Evolutionary conservation across 306 rosid genomes (phyloP), one percentile per base, ranked within the genome.

Genomic region (Oemleria cerasiformis): DNA sequence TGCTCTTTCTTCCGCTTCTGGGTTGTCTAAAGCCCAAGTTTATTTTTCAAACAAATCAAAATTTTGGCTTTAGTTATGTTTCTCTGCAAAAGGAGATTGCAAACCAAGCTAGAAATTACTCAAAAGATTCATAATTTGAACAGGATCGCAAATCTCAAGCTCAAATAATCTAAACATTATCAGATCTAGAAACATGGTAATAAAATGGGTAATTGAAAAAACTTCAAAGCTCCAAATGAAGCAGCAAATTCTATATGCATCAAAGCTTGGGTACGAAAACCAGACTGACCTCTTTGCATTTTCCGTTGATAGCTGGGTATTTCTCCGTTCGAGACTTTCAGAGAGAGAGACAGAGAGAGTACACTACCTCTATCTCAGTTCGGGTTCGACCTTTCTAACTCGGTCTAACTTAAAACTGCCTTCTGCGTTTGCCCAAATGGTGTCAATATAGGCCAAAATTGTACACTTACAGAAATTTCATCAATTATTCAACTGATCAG

Each of bases 41-140:
- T 42, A 42, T 40, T 23, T 25, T 13, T 38, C 73, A 68, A n/a
- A 51, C 20, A 67, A 40, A 38, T 7, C 13, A 13, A 38, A 36
- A 2, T 1, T 69, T 21, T 49, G 10, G 25, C 58, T 49, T 7
- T 0, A 36, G 38, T 21, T 17, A 56, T 15, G 16, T 56, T 55
- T 10, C 23, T 70, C 74, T 70, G 74, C 74, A 70, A 41, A 65
- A 41, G 17, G 41, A 55, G 40, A 42, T 55, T 58, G 23, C 64
- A 40, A 7, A 41, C 23, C 9, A 42, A n/a, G 53, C 65, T 9
- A 42, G 64, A 2, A 44, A 8, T 56, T 9, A 70, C 59, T 23
- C 20, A 56, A 70, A 53, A 20, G 63, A 19, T 20, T 20, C 41
- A 50, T 36, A 10, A 40, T 20, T 68, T 68, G 8, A 68, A 40